Conservation (phyloP, 176 grass and related monocot species). For the Carex pumila region DNA sequence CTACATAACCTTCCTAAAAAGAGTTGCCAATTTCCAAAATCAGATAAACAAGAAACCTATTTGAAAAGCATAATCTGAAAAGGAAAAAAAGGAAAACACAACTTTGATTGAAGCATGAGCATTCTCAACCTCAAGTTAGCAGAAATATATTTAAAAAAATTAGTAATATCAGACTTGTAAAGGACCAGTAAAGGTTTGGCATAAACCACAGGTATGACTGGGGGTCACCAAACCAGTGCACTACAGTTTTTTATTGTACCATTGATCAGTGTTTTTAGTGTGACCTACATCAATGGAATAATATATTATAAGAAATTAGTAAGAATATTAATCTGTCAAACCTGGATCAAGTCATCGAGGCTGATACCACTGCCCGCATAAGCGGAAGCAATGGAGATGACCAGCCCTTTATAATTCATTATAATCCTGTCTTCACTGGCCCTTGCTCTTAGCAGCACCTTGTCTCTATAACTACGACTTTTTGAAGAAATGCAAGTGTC, state of each 20-base stretch:
- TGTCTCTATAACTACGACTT: slow-evolving; percentile 19
- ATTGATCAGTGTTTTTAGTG: not conserved
- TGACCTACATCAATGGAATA: not conserved
- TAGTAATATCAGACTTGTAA: not conserved
- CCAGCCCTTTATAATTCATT: slow-evolving; percentile 26
- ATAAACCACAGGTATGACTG: not conserved
- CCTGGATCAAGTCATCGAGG: slow-evolving; percentile 36
- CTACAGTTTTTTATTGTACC: not conserved
- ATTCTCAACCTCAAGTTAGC: not conserved
- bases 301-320: not conserved
- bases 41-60: not conserved
- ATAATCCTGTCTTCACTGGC: slow-evolving; percentile 33
- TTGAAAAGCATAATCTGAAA: not conserved
- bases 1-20: slow-evolving; percentile 40
- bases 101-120: not conserved
- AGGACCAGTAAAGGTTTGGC: not conserved
- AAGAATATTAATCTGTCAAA: not conserved
- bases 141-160: not conserved
- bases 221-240: not conserved
- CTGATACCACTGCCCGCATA: slow-evolving; percentile 25
- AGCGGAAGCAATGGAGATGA: slow-evolving; percentile 22
- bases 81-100: not conserved
- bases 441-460: slow-evolving; percentile 23
- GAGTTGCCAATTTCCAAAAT: not conserved
- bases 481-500: not conserved